Base-by-base conservation (phyloP, 129 eudicot species). In the Pulicaria dysenterica region DNA sequence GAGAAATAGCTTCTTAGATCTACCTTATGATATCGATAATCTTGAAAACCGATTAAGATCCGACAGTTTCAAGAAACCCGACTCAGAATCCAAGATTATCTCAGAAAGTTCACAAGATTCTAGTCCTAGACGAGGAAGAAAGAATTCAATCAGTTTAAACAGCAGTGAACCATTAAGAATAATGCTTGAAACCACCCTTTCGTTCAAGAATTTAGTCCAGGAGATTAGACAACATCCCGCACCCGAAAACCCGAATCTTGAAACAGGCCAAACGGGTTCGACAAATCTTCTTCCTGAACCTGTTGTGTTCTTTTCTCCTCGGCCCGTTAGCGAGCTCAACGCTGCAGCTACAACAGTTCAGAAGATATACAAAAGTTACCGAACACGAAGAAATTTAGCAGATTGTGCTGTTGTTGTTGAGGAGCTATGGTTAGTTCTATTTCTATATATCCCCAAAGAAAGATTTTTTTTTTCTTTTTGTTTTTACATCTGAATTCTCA, bases 361-460 rank as follows among this genome's bases (percentile, higher is more conserved):
- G 77, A 89, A 92, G 64, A 81, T 89, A 14, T 89, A 89, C 73
- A 92, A 92, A 79, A 87, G 98, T 67, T 92, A 92, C 62, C 76
- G 96, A 73, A 92, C 98, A 49, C 59, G 98, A 69, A 79, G 98
- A 80, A 92, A 87, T 48, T 85, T 92, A 55, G 96, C 96, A 1
- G 98, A 92, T 87, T 89, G 98, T 80, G 96, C 98, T 13, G 98
- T 89, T 70, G 95, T 92, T 38, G 88, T 83, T 53, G 98, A 92
- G 76, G 98, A 92, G 72, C 81, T 92, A 67, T 92, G 98, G 96
- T 92, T 46, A 51, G 93, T 89, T 76, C 34, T 41, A 42, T n/a
- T n/a, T n/a, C n/a, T n/a, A n/a, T n/a, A n/a, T n/a, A n/a, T 4
- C 69, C 40, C 54, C 19, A 41, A 64, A 16, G 3, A 7, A 15